Evolutionary conservation across 1,284 basidiomycete species (phyloP).

Genomic region (Naganishia albida): DNA sequence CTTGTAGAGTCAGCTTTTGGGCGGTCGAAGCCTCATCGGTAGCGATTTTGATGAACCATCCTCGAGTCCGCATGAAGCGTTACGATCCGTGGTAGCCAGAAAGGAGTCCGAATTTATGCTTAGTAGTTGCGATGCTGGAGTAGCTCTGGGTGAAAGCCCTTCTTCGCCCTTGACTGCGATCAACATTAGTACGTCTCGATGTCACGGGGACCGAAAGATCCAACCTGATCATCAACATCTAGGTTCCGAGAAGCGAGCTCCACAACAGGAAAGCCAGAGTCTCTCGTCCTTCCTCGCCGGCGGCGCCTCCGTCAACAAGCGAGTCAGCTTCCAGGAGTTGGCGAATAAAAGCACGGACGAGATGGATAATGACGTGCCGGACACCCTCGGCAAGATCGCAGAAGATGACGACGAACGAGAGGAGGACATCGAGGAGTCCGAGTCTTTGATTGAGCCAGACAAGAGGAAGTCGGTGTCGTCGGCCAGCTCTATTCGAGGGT

Average conservation of each 20-base stretch:
- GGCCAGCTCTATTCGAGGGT: conserved; percentile 13
- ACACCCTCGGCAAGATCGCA: conserved; percentile 19
- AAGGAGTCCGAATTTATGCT: neutral
- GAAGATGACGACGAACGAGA: conserved; percentile 20
- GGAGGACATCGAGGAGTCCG: conserved; percentile 27
- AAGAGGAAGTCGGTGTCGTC: neutral
- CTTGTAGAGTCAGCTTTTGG: conserved; percentile 9
- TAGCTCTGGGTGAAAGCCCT: neutral
- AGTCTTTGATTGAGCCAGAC: neutral
- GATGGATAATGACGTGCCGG: conserved; percentile 23
- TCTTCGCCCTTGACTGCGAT: conserved; percentile 14
- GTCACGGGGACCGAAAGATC: neutral
- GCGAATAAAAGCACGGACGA: conserved; percentile 7
- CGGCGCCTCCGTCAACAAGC: neutral
- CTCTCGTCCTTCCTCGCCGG: conserved; percentile 19
- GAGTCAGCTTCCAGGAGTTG: conserved; percentile 18
- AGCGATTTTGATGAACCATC: conserved; percentile 26
- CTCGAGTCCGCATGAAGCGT: conserved; percentile 17
- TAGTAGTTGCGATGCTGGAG: neutral
- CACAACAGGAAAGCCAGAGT: neutral
- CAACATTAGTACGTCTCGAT: neutral
- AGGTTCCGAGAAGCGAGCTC: conserved; percentile 6
- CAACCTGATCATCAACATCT: neutral
- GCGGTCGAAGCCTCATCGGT: conserved; percentile 14
- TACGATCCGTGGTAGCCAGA: conserved; percentile 1